Evolutionary conservation across 2,329 filamentous ascomycete genomes (phyloP).

Genomic region (Diaporthe citrichinensis): DNA sequence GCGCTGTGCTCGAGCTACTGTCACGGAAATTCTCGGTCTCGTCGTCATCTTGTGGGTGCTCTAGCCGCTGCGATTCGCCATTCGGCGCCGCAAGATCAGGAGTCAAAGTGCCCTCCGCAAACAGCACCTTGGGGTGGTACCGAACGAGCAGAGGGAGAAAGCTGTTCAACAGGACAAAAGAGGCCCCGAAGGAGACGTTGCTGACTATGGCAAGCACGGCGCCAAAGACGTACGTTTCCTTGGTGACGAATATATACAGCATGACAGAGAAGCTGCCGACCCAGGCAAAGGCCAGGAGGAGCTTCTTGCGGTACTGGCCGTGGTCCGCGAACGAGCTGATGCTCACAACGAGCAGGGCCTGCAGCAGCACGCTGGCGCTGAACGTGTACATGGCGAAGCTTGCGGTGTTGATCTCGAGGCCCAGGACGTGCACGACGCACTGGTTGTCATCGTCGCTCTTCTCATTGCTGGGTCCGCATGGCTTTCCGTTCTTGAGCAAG

Average conservation of each 20-base stretch:
- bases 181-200: slow-evolving; percentile 95
- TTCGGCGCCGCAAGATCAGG: slow-evolving; percentile 51
- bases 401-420: slow-evolving; percentile 91
- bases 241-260: slow-evolving; percentile 85
- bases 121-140: slow-evolving; percentile 75
- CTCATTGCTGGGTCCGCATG: slow-evolving; percentile 78
- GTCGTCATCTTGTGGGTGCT: slow-evolving; percentile 51
- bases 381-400: slow-evolving; percentile 99
- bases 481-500: slow-evolving; percentile 81
- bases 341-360: slow-evolving; percentile 92
- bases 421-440: slow-evolving; percentile 87
- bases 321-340: slow-evolving; percentile 98
- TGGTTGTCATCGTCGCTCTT: slow-evolving; percentile 66
- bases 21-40: slow-evolving; percentile 51
- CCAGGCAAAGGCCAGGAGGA: slow-evolving; percentile 88
- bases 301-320: slow-evolving; percentile 89
- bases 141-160: slow-evolving; percentile 93
- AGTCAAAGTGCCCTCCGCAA: slow-evolving; percentile 46
- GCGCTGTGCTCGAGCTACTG: slow-evolving; percentile 58
- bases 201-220: slow-evolving; percentile 89
- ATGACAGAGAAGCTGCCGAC: slow-evolving; percentile 87
- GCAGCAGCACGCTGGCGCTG: slow-evolving; percentile 89
- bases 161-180: slow-evolving; percentile 95
- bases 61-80: slow-evolving; percentile 52
- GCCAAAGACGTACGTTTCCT: slow-evolving; percentile 83